Base-by-base conservation (phyloP, 2,329 filamentous ascomycete genomes). In the Aspergillus neotritici region DNA sequence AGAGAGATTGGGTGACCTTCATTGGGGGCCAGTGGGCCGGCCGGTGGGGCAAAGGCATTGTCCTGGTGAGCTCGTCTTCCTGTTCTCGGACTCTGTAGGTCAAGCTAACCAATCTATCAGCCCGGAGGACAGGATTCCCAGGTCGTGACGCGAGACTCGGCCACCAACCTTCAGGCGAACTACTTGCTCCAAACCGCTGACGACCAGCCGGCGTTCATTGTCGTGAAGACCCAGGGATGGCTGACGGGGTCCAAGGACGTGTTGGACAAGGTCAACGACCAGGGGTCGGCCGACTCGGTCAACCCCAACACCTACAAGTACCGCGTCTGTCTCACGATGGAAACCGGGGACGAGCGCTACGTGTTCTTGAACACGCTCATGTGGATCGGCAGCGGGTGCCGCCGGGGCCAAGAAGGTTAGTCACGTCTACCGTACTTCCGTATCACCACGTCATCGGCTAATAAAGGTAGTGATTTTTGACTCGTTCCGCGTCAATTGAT, bases 1-100 rank as follows among this genome's bases (percentile, higher is more conserved):
- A 72, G 41, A 60, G 72, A 32, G 71, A 75, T 48, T 76, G 73
- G 73, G 66, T 76, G 34, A 71, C 69, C 30, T 74, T 73, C 49
- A 60, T 73, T 30, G 71, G 71, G 41, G 73, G 73, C 10, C 68
- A 74, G 50, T 76, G 73, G 73, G 71, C 71, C 36, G 73, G 73
- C 37, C 60, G 70, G 59, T 76, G 72, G 72, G 73, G 72, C 10
- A 73, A 73, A 53, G 73, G 73, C 17, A 69, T 73, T 40, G 66
- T 75, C 44, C 56, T 75, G 61, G 71, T 74, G 61, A 57, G 66
- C 56, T 35, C n/a, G 15, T n/a, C 36, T 32, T n/a, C 34, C 17
- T 31, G 13, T 34, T 34, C 12, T 4, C 25, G 14, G 17, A 12
- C 7, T 12, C 4, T 38, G 44, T 43, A 15, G 28, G n/a, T n/a